These are phyloP conservation scores for Ophiocordyceps camponoti-floridani DNA, from an alignment of 2,329 filamentous ascomycete genomes.

Conservation along the genomic window DNA sequence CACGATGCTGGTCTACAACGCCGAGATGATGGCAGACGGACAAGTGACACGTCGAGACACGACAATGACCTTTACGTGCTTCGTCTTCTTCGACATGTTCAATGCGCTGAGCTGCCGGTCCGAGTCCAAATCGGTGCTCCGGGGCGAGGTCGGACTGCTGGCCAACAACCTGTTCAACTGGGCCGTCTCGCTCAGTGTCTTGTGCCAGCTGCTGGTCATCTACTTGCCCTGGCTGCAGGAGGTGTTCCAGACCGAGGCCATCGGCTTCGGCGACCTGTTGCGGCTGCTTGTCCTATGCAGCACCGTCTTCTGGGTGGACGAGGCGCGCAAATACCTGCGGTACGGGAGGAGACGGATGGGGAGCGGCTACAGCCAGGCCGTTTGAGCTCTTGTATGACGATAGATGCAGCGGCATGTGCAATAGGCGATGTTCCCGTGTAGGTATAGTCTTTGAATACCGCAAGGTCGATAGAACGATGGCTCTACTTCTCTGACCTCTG, in stretches of 20 bases:
- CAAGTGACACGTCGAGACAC: slow-evolving; percentile 83
- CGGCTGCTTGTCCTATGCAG: slow-evolving; percentile 61
- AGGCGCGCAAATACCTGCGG: slow-evolving; percentile 64
- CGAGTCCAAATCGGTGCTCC: slow-evolving; percentile 73
- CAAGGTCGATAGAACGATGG: too few relatives aligned
- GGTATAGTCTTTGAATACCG: too few relatives aligned
- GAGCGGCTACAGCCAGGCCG: slow-evolving; percentile 47
- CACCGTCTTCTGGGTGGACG: slow-evolving; percentile 88
- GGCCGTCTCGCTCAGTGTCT: slow-evolving; percentile 68
- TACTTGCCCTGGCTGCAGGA: slow-evolving; percentile 89
- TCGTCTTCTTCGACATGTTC: slow-evolving; percentile 99
- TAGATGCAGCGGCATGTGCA: not conserved
- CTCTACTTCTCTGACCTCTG: too few relatives aligned
- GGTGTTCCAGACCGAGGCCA: slow-evolving; percentile 86
- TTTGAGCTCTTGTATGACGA: slow-evolving; percentile 17
- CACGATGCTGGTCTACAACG: slow-evolving; percentile 78
- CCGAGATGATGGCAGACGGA: slow-evolving; percentile 74
- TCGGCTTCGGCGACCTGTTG: slow-evolving; percentile 57
- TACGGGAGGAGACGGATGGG: slow-evolving; percentile 38
- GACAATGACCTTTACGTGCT: slow-evolving; percentile 98
- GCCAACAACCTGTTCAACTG: slow-evolving; percentile 93
- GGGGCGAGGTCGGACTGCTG: slow-evolving; percentile 68
- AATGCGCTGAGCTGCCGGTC: slow-evolving; percentile 89
- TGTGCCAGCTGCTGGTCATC: slow-evolving; percentile 79
- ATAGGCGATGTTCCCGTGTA: not conserved